Conservation (phyloP, 139 green algal species). For the Picochlorum costavermella region DNA sequence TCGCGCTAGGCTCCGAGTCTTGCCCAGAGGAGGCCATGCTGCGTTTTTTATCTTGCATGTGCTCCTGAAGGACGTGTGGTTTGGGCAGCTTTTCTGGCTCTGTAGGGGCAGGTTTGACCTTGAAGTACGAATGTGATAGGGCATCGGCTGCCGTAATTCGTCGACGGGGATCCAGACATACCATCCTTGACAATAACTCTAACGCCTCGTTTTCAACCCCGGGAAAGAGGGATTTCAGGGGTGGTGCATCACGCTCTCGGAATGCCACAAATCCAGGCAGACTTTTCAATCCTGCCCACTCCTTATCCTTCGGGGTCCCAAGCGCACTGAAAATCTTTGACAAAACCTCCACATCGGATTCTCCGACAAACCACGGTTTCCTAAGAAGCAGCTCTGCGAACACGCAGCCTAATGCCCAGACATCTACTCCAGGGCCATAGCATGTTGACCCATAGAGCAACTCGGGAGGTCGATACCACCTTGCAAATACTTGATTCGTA, state of each 20-base stretch:
- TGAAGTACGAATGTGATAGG: slow-evolving; percentile 69
- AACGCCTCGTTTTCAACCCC: slow-evolving; percentile 55
- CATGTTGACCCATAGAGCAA: slow-evolving; percentile 69
- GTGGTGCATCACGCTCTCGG: slow-evolving; percentile 29
- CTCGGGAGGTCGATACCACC: slow-evolving; percentile 85
- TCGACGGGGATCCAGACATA: slow-evolving; percentile 36
- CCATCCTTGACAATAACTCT: slow-evolving; percentile 43
- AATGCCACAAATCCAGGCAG: slow-evolving; percentile 59
- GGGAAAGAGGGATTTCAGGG: slow-evolving; percentile 46
- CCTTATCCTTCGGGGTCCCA: slow-evolving; percentile 57
- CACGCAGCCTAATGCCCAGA: slow-evolving; percentile 84
- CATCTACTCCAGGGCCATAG: slow-evolving; percentile 72
- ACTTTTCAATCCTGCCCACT: slow-evolving; percentile 52
- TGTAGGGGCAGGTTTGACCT: slow-evolving; percentile 43
- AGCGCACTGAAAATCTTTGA: slow-evolving; percentile 67
- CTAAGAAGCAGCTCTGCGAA: slow-evolving; percentile 73
- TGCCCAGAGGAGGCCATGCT: background rate
- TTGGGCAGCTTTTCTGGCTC: slow-evolving; percentile 39
- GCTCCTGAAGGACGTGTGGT: slow-evolving; percentile 2
- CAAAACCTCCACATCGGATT: slow-evolving; percentile 74
- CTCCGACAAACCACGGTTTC: slow-evolving; percentile 67
- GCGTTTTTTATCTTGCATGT: slow-evolving; percentile 1
- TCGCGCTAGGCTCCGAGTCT: background rate
- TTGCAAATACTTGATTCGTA: slow-evolving; percentile 82
- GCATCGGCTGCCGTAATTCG: slow-evolving; percentile 50